A percentile compares a stretch with the other conserved stretches of the same genome.
Evolutionary conservation across 2,329 filamentous ascomycete species (phyloP).

Genomic region (Periconia sp.): DNA sequence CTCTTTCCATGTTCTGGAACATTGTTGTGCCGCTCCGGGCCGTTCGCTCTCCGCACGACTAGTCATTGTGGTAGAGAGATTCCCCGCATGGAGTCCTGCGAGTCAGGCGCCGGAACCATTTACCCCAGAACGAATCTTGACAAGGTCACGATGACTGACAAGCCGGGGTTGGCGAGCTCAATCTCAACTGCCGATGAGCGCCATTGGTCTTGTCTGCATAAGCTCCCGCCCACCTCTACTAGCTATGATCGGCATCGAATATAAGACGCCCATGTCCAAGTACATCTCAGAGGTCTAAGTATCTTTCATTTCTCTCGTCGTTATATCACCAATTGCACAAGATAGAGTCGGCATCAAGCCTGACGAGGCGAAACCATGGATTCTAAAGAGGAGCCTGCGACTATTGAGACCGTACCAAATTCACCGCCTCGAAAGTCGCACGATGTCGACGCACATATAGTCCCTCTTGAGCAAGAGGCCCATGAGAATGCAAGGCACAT

Average conservation of each 20-base stretch:
- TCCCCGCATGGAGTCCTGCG: too few species aligned
- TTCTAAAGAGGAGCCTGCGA: slow-evolving; percentile 19
- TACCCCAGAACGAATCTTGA: background rate
- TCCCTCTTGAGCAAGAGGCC: slow-evolving; percentile 36
- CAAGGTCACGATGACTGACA: background rate
- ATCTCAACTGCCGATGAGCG: slow-evolving; percentile 7
- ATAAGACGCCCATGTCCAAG: background rate
- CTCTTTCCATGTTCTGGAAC: background rate
- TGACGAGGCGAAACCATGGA: slow-evolving; percentile 19
- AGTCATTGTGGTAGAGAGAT: too few species aligned
- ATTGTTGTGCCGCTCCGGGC: background rate
- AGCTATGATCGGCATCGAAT: background rate
- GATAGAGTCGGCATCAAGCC: background rate
- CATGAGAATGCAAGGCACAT: slow-evolving; percentile 47
- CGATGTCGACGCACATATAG: slow-evolving; percentile 19
- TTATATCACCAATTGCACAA: background rate
- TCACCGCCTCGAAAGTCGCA: slow-evolving; percentile 11
- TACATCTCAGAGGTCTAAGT: background rate
- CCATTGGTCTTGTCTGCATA: background rate
- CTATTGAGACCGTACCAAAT: slow-evolving; percentile 19
- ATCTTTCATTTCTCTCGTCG: background rate
- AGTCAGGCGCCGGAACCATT: slow-evolving; percentile 1
- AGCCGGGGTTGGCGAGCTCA: background rate
- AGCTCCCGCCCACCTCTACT: background rate
- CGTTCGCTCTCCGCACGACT: too few species aligned